Evolutionary conservation across 2,329 filamentous ascomycete genomes (phyloP).

Genomic region (Hortaea sp.): DNA sequence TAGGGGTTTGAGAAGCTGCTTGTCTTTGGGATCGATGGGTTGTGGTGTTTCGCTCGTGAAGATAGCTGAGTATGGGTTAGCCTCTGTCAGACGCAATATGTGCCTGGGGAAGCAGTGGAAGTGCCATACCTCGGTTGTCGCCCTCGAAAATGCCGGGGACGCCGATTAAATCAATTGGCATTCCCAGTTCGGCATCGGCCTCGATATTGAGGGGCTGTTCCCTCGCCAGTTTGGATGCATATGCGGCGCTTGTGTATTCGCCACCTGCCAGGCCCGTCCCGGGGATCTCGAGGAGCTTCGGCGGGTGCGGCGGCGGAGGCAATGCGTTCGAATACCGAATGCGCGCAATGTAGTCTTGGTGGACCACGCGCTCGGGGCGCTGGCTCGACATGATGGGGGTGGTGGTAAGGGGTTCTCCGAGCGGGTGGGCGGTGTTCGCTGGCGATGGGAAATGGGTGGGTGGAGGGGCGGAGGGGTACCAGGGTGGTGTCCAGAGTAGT

Average conservation of each 20-base stretch:
- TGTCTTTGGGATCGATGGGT: conserved; percentile 71
- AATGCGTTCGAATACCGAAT: conserved; percentile 94
- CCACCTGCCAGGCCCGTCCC: conserved; percentile 79
- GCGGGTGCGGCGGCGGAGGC: conserved; percentile 84
- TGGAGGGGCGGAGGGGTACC: too few relatives aligned
- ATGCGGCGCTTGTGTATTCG: conserved; percentile 83
- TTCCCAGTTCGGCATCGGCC: conserved; percentile 92
- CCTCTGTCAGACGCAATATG: too few relatives aligned
- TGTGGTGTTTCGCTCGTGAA: conserved; percentile 65
- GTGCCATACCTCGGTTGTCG: conserved; percentile 70
- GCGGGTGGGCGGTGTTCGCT: too few relatives aligned
- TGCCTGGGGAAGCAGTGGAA: too few relatives aligned
- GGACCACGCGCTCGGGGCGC: conserved; percentile 38
- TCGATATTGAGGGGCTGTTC: conserved; percentile 95
- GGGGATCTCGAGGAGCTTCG: conserved; percentile 93
- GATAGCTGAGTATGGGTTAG: conserved; percentile 9
- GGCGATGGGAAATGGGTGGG: too few relatives aligned
- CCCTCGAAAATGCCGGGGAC: conserved; percentile 92
- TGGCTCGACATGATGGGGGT: conserved; percentile 17
- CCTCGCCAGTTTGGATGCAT: conserved; percentile 77
- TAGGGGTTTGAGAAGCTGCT: conserved; percentile 70
- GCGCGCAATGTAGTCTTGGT: conserved; percentile 95
- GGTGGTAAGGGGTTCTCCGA: background rate
- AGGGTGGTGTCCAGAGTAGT: too few relatives aligned
- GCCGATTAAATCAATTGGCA: conserved; percentile 91